Percentiles rank a stretch among this genome's conserved stretches.
These are phyloP conservation scores for Podaxis rugospora DNA, from an alignment of 768 basidiomycete genomes.

Conservation along the genomic window DNA sequence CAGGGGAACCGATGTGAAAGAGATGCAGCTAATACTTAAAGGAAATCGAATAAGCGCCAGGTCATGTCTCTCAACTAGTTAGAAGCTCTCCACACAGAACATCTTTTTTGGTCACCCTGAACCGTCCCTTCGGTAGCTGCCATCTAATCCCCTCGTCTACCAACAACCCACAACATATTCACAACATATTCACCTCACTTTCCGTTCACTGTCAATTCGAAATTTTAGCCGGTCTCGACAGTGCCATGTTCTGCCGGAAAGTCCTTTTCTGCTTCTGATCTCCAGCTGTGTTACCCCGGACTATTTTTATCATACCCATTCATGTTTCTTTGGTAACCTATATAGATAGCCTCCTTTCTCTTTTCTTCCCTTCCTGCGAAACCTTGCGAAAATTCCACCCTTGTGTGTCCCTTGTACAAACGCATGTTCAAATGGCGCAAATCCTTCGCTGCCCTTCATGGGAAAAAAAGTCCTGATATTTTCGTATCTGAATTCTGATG, in stretches of 20 bases:
- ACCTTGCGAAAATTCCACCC: not conserved
- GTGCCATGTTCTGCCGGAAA: not conserved
- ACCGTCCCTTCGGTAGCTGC: not conserved
- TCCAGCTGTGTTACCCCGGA: slow-evolving; percentile 1
- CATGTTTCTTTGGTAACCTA: not conserved
- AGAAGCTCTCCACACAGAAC: slow-evolving; percentile 4
- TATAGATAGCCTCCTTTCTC: not conserved
- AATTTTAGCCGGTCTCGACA: not conserved
- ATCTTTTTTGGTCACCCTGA: not conserved
- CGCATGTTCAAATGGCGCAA: not conserved
- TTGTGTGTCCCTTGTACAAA: not conserved
- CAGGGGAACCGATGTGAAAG: slow-evolving; percentile 1
- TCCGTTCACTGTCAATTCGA: not conserved
- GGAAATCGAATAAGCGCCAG: slow-evolving; percentile 5
- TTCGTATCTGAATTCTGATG: slow-evolving; percentile 6
- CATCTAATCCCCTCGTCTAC: not conserved
- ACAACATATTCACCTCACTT: not conserved
- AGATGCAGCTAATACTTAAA: slow-evolving; percentile 10
- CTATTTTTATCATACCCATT: not conserved
- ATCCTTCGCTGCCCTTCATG: not conserved
- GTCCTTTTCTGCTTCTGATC: slow-evolving; percentile 4
- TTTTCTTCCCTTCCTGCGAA: not conserved
- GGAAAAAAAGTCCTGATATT: slow-evolving; percentile 1
- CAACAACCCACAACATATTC: not conserved
- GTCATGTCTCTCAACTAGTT: not conserved